These are phyloP conservation scores for Camelina hispida DNA, from an alignment of 345 rosid genomes.

Conservation along the genomic window DNA sequence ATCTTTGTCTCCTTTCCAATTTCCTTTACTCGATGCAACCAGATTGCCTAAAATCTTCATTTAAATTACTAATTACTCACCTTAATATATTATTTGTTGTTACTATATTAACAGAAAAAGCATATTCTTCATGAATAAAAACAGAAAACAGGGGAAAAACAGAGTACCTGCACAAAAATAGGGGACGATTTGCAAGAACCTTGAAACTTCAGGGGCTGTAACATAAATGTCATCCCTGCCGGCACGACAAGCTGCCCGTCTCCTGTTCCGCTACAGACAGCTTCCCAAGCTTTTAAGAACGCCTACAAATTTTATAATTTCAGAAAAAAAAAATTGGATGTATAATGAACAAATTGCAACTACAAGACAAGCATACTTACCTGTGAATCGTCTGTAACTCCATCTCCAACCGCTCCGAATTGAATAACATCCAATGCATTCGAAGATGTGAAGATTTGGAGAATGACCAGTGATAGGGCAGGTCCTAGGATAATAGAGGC, in stretches of 20 bases:
- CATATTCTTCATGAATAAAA: not conserved
- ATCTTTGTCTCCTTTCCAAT: conserved; percentile 42
- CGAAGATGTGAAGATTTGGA: conserved; percentile 39
- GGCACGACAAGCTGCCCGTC: conserved; percentile 43
- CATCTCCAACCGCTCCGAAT: conserved; percentile 47
- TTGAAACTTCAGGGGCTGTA: conserved; percentile 47
- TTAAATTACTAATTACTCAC: conserved; percentile 22
- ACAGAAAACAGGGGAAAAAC: conserved; percentile 15
- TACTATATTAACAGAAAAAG: not conserved
- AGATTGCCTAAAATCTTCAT: conserved; percentile 42
- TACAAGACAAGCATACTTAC: not conserved
- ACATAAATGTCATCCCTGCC: conserved; percentile 39
- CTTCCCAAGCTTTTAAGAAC: conserved; percentile 50
- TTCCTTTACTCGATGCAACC: conserved; percentile 44
- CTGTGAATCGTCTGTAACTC: conserved; percentile 43
- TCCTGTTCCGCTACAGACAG: conserved; percentile 38
- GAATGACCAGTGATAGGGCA: conserved; percentile 33
- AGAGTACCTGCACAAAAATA: conserved; percentile 47
- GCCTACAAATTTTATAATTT: conserved; percentile 41
- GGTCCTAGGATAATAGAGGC: too few species aligned
- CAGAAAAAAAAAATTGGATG: too few species aligned
- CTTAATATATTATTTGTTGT: not conserved
- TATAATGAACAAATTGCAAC: not conserved
- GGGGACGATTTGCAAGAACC: conserved; percentile 52
- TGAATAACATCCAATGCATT: conserved; percentile 44